phyloP scores from a whole-genome alignment of 2,329 filamentous ascomycete species.

The Aspergillus hortae region DNA sequence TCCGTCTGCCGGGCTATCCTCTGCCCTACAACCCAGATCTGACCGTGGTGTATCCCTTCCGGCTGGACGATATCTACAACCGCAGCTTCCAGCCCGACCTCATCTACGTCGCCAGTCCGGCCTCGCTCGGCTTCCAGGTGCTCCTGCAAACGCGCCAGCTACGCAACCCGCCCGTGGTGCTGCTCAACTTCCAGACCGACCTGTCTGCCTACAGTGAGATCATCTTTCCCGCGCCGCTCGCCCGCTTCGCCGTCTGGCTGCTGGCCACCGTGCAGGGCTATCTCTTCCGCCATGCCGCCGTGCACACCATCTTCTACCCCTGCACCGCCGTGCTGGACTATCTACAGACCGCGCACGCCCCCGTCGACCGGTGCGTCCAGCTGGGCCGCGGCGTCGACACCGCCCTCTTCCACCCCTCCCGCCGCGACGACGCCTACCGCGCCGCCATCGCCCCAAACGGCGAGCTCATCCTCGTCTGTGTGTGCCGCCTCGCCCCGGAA shows the following conservation, averaged over 20 bases:
- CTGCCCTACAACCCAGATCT: slow-evolving; percentile 70
- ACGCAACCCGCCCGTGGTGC: slow-evolving; percentile 52
- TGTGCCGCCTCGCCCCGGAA: slow-evolving; percentile 65
- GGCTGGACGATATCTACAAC: slow-evolving; percentile 58
- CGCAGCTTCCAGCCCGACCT: slow-evolving; percentile 64
- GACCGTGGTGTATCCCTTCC: slow-evolving; percentile 66
- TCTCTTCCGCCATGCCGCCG: slow-evolving; percentile 59
- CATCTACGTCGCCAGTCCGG: slow-evolving; percentile 67
- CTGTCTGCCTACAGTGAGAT: slow-evolving; percentile 66
- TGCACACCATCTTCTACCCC: slow-evolving; percentile 67
- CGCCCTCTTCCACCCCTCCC: slow-evolving; percentile 55
- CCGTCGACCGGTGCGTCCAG: slow-evolving; percentile 55
- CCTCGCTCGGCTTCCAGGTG: slow-evolving; percentile 67
- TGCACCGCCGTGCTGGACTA: slow-evolving; percentile 62
- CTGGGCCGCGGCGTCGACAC: slow-evolving; percentile 65
- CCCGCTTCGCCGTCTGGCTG: slow-evolving; percentile 58
- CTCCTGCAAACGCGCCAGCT: slow-evolving; percentile 66
- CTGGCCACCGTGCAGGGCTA: slow-evolving; percentile 64
- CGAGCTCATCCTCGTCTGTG: slow-evolving; percentile 63
- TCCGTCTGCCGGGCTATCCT: slow-evolving; percentile 62
- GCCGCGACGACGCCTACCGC: slow-evolving; percentile 52
- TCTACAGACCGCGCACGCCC: slow-evolving; percentile 56
- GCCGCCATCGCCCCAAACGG: slow-evolving; percentile 56
- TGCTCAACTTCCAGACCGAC: slow-evolving; percentile 71
- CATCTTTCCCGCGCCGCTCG: slow-evolving; percentile 62